Conservation (phyloP, 352 stramenopile genomes). For the Globisporangium rhizosaccharum region DNA sequence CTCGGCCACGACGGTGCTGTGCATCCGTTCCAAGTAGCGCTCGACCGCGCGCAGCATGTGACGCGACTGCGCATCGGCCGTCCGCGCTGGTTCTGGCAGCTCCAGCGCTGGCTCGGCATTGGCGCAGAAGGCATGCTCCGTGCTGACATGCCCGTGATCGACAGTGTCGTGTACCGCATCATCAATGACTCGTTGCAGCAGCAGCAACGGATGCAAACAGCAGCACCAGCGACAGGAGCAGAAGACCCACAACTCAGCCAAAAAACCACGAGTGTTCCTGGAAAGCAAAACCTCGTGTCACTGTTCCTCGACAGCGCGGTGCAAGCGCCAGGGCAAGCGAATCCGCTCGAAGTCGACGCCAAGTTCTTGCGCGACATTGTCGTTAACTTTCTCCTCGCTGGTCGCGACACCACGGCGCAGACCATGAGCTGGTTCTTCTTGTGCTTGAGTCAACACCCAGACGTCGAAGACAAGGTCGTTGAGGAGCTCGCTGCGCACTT, state of each 20-base stretch:
- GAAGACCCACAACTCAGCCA: no score
- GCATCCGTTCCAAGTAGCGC: constrained; percentile 36
- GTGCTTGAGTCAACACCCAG: constrained; percentile 33
- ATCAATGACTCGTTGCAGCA: constrained; percentile 11
- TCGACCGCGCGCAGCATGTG: constrained; percentile 25
- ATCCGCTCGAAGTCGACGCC: constrained; percentile 11
- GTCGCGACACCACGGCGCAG: constrained; percentile 51
- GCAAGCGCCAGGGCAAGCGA: background rate
- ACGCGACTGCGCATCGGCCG: constrained; percentile 23
- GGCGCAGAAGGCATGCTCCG: constrained; percentile 15
- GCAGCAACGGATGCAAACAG: background rate
- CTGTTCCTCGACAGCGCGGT: constrained; percentile 18
- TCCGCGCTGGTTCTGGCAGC: constrained; percentile 32
- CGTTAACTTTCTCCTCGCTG: constrained; percentile 57
- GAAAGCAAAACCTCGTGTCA: constrained; percentile 9
- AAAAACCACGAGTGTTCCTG: background rate
- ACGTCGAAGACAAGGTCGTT: constrained; percentile 25
- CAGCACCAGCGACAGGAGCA: background rate
- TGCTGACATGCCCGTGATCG: constrained; percentile 4
- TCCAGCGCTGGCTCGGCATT: constrained; percentile 30
- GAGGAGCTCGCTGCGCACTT: constrained; percentile 18
- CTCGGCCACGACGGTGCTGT: background rate
- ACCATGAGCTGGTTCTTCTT: constrained; percentile 55
- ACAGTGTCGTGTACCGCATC: constrained; percentile 8
- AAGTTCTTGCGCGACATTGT: constrained; percentile 48